A percentile compares a stretch with the other conserved stretches of the same genome.
Evolutionary conservation across 1,284 basidiomycete genomes (phyloP).

Genomic region (Paramarasmius palmivorus): DNA sequence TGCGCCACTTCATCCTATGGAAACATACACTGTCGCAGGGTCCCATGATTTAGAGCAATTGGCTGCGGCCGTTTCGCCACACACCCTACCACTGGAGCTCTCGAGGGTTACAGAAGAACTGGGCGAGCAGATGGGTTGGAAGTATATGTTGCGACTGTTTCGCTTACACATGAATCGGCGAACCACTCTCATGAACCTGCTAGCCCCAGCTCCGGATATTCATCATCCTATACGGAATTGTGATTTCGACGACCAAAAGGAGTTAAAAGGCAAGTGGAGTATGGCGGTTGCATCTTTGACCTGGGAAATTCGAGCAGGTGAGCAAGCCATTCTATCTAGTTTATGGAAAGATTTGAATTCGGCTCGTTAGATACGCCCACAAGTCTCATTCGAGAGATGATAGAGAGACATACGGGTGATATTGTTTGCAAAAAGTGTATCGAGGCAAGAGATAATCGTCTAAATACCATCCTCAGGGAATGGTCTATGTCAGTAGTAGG

Average conservation of each 20-base stretch:
- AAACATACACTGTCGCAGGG: slow-evolving; percentile 44
- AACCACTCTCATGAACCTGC: not conserved
- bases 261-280: not conserved
- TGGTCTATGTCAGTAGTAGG: no score
- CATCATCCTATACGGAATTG: no score
- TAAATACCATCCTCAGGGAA: no score
- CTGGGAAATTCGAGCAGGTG: not conserved
- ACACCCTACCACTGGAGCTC: slow-evolving; percentile 40
- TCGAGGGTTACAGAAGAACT: slow-evolving; percentile 39
- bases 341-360: no score
- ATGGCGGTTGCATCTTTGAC: not conserved
- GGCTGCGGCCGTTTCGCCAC: slow-evolving; percentile 38
- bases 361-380: no score
- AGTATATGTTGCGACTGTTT: not conserved
- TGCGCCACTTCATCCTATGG: slow-evolving; percentile 38
- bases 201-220: not conserved
- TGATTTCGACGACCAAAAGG: not conserved
- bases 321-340: no score
- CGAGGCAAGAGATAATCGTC: no score
- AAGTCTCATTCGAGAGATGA: no score
- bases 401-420: no score
- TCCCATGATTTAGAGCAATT: slow-evolving; percentile 36
- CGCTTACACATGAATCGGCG: not conserved
- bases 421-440: no score
- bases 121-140: slow-evolving; percentile 40